Evolutionary conservation across 1,284 basidiomycete species (phyloP).

Genomic region (Puccinia hordei): DNA sequence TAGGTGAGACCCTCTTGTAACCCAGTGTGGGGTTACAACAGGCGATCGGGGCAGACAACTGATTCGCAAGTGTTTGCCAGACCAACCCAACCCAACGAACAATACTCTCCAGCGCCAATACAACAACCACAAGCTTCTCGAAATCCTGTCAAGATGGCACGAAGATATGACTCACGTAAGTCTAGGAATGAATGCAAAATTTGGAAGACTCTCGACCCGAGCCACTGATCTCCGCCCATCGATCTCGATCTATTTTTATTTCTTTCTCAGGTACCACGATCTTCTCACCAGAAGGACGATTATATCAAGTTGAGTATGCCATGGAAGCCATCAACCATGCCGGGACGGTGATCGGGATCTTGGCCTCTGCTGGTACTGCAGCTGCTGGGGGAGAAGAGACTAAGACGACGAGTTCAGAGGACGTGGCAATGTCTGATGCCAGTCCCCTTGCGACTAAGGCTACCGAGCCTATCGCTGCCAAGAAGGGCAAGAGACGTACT

Average conservation of each 20-base stretch:
- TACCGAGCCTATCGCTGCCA: slow-evolving; percentile 53
- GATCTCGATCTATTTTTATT: background rate
- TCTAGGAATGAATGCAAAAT: background rate
- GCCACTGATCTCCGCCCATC: background rate
- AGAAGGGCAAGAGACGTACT: slow-evolving; percentile 53
- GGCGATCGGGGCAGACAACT: background rate
- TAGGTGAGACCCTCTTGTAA: no score
- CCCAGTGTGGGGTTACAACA: no score
- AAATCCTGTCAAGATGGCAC: slow-evolving; percentile 25
- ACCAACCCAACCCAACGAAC: background rate
- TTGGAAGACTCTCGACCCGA: background rate
- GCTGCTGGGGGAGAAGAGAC: slow-evolving; percentile 52
- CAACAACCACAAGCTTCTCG: no score
- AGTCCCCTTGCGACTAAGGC: slow-evolving; percentile 54
- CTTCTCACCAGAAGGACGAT: slow-evolving; percentile 83
- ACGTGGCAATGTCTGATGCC: slow-evolving; percentile 53
- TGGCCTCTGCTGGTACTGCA: slow-evolving; percentile 61
- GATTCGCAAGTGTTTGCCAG: no score
- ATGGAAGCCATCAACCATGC: slow-evolving; percentile 99
- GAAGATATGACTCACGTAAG: slow-evolving; percentile 51
- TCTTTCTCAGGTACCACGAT: slow-evolving; percentile 71
- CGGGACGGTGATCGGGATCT: slow-evolving; percentile 87
- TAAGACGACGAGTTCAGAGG: slow-evolving; percentile 50
- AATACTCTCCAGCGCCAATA: no score
- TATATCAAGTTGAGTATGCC: slow-evolving; percentile 84